phyloP scores from a whole-genome alignment of 345 rosid genomes.

The Gossypium australe region DNA sequence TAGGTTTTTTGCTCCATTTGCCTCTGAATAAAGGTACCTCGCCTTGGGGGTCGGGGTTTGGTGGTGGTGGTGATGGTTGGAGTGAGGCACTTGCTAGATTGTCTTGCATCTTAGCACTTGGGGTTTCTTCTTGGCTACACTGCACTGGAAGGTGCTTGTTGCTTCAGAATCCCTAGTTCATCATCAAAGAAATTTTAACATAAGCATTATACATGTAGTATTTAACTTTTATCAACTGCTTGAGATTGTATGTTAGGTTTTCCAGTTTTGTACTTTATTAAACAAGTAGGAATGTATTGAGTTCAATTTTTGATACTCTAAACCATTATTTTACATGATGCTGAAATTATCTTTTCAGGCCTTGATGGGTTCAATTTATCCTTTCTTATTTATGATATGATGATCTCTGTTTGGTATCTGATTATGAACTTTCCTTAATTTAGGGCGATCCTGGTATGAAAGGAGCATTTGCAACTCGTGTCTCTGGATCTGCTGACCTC shows the following conservation, averaged over 20 bases:
- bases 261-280: neutral
- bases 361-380: slow-evolving; percentile 1
- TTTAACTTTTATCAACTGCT: neutral
- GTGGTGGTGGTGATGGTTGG: neutral
- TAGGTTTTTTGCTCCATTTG: neutral
- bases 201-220: neutral
- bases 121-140: neutral
- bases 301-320: neutral
- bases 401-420: neutral
- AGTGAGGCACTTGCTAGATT: neutral
- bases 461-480: slow-evolving; percentile 81
- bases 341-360: neutral
- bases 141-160: neutral
- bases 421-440: neutral
- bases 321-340: neutral
- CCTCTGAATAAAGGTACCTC: neutral
- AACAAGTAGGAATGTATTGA: neutral
- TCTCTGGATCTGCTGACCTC: slow-evolving; percentile 87
- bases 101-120: neutral
- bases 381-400: neutral
- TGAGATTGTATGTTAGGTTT: neutral
- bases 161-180: neutral
- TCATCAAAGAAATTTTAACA: neutral
- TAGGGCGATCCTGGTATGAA: slow-evolving; percentile 96
- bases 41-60: neutral